Base-by-base conservation (phyloP, 164 flowering plant genomes). In the Sedum album region DNA sequence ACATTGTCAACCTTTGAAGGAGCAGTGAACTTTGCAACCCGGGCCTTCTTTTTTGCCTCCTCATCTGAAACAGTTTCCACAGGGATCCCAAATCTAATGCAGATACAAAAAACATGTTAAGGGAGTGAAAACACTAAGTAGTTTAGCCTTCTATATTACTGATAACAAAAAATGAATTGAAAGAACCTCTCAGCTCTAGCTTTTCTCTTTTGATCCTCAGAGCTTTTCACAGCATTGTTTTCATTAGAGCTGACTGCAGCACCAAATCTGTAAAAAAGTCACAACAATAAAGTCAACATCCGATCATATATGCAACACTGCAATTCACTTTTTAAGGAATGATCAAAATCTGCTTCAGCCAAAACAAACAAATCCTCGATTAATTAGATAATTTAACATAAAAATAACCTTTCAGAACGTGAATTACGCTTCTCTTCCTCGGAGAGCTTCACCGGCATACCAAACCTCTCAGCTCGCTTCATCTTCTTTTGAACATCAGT, bases 161-260 rank as follows among this genome's bases (percentile, higher is more conserved):
- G 8, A 44, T 53, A 17, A 5, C 36, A 11, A 20, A 11, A 23
- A 53, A 23, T 31, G 48, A 31, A n/a, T 28, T 38, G 38, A 3
- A 2, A 31, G 55, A 71, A 95, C 99, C 99, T 95, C 78, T 88
- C 97, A 57, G 96, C 99, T 80, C 97, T 85, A 66, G 96, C 90
- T 80, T 92, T 95, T 73, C 94, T 86, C 79, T 95, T 95, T 76
- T 70, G 79, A 55, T 86, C 94, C 78, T 95, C 99, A 44, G 88
- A 71, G 62, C 77, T 71, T 73, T 80, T 83, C 3, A 33, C 61
- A 18, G 69, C 79, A 31, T 83, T 88, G 66, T 83, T 74, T 73
- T 75, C 86, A 39, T 62, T 70, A 36, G 44, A 15, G 15, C 72
- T 72, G 30, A 90, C 10, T 0, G 73, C 69, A 35, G 90, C 11